Percentiles rank a stretch among this genome's conserved stretches.
These are phyloP conservation scores for Fusarium buharicum DNA, from an alignment of 2,329 filamentous ascomycete species.

Conservation along the genomic window DNA sequence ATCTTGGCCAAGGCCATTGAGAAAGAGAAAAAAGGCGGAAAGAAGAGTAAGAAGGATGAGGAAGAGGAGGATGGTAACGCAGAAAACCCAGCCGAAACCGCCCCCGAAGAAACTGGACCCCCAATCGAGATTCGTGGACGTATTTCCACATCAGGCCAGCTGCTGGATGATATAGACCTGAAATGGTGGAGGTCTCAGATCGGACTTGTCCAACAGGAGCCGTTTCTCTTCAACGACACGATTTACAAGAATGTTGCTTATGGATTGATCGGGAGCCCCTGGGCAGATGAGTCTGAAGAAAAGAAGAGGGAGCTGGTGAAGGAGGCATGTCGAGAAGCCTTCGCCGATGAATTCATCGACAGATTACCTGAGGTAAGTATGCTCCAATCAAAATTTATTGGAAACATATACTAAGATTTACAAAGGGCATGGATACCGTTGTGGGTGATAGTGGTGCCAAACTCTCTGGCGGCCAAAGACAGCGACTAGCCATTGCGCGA, in stretches of 20 bases:
- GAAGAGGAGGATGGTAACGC: slow-evolving; percentile 46
- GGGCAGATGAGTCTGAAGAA: slow-evolving; percentile 64
- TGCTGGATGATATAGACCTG: slow-evolving; percentile 67
- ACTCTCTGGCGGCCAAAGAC: slow-evolving; percentile 85
- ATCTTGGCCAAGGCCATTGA: slow-evolving; percentile 62
- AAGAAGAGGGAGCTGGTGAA: slow-evolving; percentile 68
- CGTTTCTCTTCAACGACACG: slow-evolving; percentile 73
- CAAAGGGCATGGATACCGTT: slow-evolving; percentile 73
- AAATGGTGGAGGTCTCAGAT: slow-evolving; percentile 73
- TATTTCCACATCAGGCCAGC: slow-evolving; percentile 64
- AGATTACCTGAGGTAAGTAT: slow-evolving; percentile 64
- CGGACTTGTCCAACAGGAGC: slow-evolving; percentile 74
- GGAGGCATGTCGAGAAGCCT: slow-evolving; percentile 73
- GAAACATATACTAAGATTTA: slow-evolving; percentile 18
- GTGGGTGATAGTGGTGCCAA: slow-evolving; percentile 83
- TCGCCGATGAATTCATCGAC: slow-evolving; percentile 75
- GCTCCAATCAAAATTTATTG: not conserved
- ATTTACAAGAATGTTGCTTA: slow-evolving; percentile 71
- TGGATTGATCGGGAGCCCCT: slow-evolving; percentile 64
- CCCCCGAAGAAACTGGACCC: slow-evolving; percentile 54
- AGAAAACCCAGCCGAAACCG: slow-evolving; percentile 45
- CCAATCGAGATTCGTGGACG: slow-evolving; percentile 57
- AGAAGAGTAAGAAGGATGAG: slow-evolving; percentile 53
- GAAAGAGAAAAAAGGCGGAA: slow-evolving; percentile 58
- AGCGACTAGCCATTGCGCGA: slow-evolving; percentile 81